Percentiles rank a stretch among this genome's conserved stretches.
These are phyloP conservation scores for Coemansia sp. DNA, from an alignment of 192 early-diverging fungal species.

Conservation along the genomic window DNA sequence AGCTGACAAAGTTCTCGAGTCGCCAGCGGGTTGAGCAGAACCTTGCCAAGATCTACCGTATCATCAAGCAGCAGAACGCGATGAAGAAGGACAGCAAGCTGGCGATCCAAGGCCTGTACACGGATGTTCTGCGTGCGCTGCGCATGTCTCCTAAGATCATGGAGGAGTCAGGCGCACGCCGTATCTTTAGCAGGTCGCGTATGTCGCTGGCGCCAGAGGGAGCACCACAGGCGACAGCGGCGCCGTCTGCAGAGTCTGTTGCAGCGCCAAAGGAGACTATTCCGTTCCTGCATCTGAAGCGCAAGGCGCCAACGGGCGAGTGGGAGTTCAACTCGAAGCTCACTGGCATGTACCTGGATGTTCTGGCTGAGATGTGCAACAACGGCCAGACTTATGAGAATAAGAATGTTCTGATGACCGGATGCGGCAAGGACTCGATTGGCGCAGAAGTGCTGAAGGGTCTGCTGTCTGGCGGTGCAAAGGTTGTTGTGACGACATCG, in stretches of 20 bases:
- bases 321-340: conserved; percentile 83
- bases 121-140: conserved; percentile 72
- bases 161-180: conserved; percentile 58
- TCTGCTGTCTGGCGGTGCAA: conserved; percentile 78
- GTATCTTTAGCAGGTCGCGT: conserved; percentile 50
- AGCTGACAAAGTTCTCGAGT: conserved; percentile 72
- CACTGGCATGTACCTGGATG: conserved; percentile 81
- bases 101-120: conserved; percentile 68
- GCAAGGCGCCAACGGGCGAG: conserved; percentile 64
- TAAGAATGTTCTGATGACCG: conserved; percentile 85
- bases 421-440: conserved; percentile 90
- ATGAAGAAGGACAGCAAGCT: conserved; percentile 75
- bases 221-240: conserved; percentile 1
- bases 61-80: conserved; percentile 75
- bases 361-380: conserved; percentile 74
- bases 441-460: conserved; percentile 91
- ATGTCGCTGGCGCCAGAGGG: conserved; percentile 19
- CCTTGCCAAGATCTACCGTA: conserved; percentile 75
- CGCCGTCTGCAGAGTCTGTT: conserved; percentile 12
- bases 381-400: conserved; percentile 85
- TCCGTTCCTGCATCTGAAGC: conserved; percentile 77
- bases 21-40: conserved; percentile 79
- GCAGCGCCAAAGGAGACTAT: conserved; percentile 66
- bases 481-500: conserved; percentile 85
- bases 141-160: conserved; percentile 74